These are phyloP conservation scores for Linnemannia hyalina DNA, from an alignment of 192 early-diverging fungal species.

Conservation along the genomic window DNA sequence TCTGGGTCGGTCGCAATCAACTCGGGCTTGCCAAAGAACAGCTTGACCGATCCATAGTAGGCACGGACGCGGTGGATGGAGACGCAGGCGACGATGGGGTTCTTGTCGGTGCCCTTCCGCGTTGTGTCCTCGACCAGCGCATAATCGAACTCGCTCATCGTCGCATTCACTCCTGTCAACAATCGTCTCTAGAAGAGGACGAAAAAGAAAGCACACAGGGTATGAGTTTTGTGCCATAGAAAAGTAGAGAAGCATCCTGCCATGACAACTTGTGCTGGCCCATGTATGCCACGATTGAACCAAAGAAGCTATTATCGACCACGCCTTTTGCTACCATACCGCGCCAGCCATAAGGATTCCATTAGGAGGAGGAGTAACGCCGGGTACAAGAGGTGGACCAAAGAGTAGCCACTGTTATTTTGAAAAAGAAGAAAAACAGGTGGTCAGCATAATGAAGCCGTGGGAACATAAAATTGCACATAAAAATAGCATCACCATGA, in stretches of 20 bases:
- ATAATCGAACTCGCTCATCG: conserved; percentile 38
- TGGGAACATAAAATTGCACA: neutral
- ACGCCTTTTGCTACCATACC: conserved; percentile 6
- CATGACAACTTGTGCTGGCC: neutral
- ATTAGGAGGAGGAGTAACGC: conserved; percentile 12
- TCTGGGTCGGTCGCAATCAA: conserved; percentile 29
- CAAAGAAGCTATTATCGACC: no score
- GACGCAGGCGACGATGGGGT: conserved; percentile 37
- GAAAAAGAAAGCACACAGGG: no score
- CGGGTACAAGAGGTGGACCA: neutral
- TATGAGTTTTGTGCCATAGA: neutral
- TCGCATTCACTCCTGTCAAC: conserved; percentile 18
- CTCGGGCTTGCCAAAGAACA: conserved; percentile 32
- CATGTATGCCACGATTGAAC: no score
- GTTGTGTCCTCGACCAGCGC: conserved; percentile 32
- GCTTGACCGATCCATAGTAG: conserved; percentile 25
- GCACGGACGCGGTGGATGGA: conserved; percentile 22
- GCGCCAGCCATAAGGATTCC: neutral
- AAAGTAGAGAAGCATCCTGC: neutral
- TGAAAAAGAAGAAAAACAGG: neutral
- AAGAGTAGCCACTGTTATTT: conserved; percentile 5
- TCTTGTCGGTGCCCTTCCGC: conserved; percentile 12
- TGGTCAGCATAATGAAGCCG: neutral
- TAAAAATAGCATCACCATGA: neutral
- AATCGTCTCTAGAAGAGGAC: conserved; percentile 22